Evolutionary conservation across 2,329 filamentous ascomycete species (phyloP).

Genomic region (Pyricularia sp.): DNA sequence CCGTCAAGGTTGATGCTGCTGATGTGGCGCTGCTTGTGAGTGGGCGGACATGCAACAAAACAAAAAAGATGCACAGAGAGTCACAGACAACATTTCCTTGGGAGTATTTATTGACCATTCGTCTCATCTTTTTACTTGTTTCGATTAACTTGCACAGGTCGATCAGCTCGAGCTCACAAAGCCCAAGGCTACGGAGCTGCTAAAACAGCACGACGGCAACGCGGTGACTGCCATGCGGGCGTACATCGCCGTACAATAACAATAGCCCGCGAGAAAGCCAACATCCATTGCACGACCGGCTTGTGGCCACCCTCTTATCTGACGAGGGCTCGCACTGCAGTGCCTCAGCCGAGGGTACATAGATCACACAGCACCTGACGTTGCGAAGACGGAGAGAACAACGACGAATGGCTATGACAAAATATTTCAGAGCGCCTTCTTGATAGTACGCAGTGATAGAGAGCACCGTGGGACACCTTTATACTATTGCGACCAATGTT

Average conservation of each 20-base stretch:
- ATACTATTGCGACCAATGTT: not conserved
- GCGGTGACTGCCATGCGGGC: conserved; percentile 57
- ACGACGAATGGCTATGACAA: not conserved
- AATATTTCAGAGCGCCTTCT: not conserved
- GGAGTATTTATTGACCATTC: not conserved
- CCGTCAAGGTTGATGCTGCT: conserved; percentile 62
- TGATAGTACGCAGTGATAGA: not conserved
- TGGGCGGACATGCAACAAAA: conserved; percentile 8
- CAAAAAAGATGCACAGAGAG: conserved; percentile 25
- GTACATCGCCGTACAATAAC: conserved; percentile 24
- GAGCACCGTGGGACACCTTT: not conserved
- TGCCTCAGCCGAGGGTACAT: too few relatives aligned
- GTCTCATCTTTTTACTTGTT: not conserved
- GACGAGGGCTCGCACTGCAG: too few relatives aligned
- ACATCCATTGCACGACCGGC: not conserved
- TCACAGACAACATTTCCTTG: not conserved
- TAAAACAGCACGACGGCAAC: conserved; percentile 64
- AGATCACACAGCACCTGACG: not conserved
- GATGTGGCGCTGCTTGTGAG: conserved; percentile 62
- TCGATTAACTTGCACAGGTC: conserved; percentile 32
- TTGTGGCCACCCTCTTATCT: too few relatives aligned
- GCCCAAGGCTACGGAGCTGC: conserved; percentile 62
- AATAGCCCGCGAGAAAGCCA: not conserved
- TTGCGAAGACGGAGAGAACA: not conserved
- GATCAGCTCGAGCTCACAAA: conserved; percentile 66